These are phyloP conservation scores for Phalaenopsis hybrid DNA, from an alignment of 116 monocot genomes.

Conservation along the genomic window DNA sequence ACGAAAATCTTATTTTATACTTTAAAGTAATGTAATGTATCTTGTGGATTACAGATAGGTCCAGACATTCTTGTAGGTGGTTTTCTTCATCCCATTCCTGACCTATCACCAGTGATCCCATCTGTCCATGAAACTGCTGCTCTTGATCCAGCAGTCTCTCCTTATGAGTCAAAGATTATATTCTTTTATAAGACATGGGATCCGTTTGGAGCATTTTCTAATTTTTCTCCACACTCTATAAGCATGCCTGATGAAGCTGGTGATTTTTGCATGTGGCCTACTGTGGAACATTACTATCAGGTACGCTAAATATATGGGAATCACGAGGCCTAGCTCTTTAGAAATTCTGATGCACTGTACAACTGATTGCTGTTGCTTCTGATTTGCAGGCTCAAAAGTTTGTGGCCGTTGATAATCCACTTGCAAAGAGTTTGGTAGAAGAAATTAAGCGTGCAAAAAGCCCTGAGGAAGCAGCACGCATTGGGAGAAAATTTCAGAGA, in stretches of 20 bases:
- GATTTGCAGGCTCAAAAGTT: slow-evolving; percentile 77
- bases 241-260: slow-evolving; percentile 60
- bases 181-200: slow-evolving; percentile 99
- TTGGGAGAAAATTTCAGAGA: slow-evolving; percentile 73
- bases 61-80: slow-evolving; percentile 90
- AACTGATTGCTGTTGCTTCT: background rate
- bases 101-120: slow-evolving; percentile 75
- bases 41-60: slow-evolving; percentile 49
- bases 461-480: slow-evolving; percentile 84
- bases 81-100: slow-evolving; percentile 86
- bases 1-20: background rate
- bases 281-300: slow-evolving; percentile 96
- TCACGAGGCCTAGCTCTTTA: background rate
- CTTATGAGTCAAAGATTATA: slow-evolving; percentile 73
- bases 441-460: slow-evolving; percentile 75
- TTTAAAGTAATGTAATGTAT: background rate
- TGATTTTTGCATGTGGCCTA: slow-evolving; percentile 46
- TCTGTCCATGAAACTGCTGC: slow-evolving; percentile 55
- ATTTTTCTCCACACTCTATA: slow-evolving; percentile 88
- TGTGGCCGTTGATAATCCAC: slow-evolving; percentile 44
- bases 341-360: background rate
- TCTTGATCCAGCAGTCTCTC: slow-evolving; percentile 65
- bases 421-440: slow-evolving; percentile 39
- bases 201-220: slow-evolving; percentile 82
- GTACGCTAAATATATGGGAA: slow-evolving; percentile 13